Percentiles rank a stretch among this genome's conserved stretches.
phyloP scores from a whole-genome alignment of 2,329 filamentous ascomycete species.

The Colletotrichum echinochloae region DNA sequence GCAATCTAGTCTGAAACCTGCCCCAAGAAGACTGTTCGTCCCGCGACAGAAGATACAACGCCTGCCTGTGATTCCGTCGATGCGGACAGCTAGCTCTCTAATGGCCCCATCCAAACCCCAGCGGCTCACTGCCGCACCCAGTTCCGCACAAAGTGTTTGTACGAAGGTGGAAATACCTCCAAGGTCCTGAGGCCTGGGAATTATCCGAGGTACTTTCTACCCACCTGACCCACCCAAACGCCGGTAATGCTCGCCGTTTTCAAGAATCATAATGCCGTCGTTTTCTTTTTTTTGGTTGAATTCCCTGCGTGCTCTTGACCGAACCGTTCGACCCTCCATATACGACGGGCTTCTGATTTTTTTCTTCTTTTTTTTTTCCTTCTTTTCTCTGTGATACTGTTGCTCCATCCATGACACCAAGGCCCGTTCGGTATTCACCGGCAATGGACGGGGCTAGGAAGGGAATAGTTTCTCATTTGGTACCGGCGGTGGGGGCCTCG shows the following conservation, averaged over 20 bases:
- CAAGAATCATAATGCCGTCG: conserved; percentile 4
- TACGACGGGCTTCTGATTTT: too few species aligned
- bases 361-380: too few species aligned
- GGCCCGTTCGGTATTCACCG: neutral
- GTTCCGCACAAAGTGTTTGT: neutral
- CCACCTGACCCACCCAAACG: neutral
- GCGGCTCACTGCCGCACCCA: neutral
- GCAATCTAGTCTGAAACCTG: conserved; percentile 13
- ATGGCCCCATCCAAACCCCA: neutral
- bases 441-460: neutral
- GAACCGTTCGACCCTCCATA: neutral
- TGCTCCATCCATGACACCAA: neutral
- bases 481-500: conserved; percentile 9
- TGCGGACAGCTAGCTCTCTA: neutral
- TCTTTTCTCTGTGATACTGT: neutral
- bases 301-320: neutral
- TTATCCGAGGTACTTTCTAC: neutral
- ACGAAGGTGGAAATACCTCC: neutral
- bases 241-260: conserved; percentile 10
- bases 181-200: neutral
- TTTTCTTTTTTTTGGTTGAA: conserved; percentile 1
- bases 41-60: neutral
- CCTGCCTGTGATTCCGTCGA: neutral
- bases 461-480: neutral
- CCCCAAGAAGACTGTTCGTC: neutral